These are phyloP conservation scores for Cadophora sp. DNA, from an alignment of 2,329 filamentous ascomycete species.

Conservation along the genomic window DNA sequence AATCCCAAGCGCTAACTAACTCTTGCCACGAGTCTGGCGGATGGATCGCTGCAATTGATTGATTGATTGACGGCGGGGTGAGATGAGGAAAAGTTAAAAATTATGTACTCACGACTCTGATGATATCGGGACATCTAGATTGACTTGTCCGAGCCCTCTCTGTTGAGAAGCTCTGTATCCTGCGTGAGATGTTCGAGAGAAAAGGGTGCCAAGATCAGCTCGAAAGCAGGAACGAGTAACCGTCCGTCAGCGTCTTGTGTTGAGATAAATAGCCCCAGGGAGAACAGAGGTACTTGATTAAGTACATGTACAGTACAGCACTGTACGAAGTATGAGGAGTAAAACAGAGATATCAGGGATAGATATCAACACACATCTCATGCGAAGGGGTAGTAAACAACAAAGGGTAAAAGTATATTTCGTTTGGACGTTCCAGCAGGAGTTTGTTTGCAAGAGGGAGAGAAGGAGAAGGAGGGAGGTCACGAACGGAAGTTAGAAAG, in stretches of 20 bases:
- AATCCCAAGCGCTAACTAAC: background rate
- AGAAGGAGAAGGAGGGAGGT: no score
- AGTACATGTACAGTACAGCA: no score
- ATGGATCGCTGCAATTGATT: background rate
- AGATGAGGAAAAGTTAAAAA: background rate
- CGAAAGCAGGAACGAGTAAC: constrained; percentile 5
- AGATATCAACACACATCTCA: background rate
- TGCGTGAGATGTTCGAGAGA: constrained; percentile 4
- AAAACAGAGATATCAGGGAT: background rate
- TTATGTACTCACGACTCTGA: constrained; percentile 10
- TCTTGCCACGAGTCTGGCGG: background rate
- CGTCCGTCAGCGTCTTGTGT: background rate
- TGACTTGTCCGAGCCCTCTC: background rate
- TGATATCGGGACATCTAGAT: constrained; percentile 19
- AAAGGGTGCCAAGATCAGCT: constrained; percentile 15
- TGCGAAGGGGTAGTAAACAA: background rate
- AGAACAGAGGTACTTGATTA: background rate
- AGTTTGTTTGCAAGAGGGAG: background rate
- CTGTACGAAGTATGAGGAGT: background rate
- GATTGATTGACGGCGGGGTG: background rate
- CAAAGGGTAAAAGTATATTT: background rate
- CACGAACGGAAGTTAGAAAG: no score
- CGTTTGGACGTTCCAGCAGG: background rate
- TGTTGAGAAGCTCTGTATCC: background rate
- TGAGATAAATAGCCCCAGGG: background rate